A percentile compares a stretch with the other conserved stretches of the same genome.
Conservation (phyloP, 495 filamentous ascomycete species). For the Pseudoneurospora amorphoporcata region DNA sequence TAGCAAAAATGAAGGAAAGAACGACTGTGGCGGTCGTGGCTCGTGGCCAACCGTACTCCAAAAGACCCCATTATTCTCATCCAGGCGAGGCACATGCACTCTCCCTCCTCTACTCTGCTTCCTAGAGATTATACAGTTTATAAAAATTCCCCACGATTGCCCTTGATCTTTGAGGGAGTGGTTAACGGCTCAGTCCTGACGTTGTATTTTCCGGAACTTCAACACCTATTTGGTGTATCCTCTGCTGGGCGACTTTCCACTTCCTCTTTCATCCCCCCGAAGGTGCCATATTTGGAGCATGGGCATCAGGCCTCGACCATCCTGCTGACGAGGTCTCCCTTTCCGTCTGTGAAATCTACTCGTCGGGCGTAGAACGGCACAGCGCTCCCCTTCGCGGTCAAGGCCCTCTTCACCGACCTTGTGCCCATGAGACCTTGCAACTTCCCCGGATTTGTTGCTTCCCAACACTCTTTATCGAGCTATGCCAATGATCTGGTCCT, state of each 20-base stretch:
- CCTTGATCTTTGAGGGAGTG: neutral
- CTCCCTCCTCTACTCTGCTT: neutral
- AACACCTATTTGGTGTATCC: neutral
- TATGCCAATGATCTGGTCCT: neutral
- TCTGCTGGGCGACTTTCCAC: neutral
- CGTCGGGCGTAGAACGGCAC: neutral
- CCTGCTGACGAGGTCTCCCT: neutral
- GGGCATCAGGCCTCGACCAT: too few species aligned
- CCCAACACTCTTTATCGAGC: neutral
- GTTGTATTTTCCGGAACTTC: neutral
- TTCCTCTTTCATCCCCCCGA: neutral
- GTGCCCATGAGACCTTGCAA: neutral
- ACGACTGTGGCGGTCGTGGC: too few species aligned
- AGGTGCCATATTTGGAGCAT: too few species aligned
- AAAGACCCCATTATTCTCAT: too few species aligned
- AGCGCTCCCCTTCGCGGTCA: neutral
- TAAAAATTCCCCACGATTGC: neutral
- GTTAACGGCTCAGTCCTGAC: neutral
- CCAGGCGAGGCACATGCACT: neutral
- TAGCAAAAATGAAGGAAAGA: neutral
- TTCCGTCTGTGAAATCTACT: neutral
- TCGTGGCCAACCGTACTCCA: too few species aligned
- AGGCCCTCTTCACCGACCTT: neutral
- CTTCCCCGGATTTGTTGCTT: neutral
- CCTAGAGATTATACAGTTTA: too few species aligned